Evolutionary conservation across 768 basidiomycete genomes (phyloP).

Genomic region (Trametes villosa): DNA sequence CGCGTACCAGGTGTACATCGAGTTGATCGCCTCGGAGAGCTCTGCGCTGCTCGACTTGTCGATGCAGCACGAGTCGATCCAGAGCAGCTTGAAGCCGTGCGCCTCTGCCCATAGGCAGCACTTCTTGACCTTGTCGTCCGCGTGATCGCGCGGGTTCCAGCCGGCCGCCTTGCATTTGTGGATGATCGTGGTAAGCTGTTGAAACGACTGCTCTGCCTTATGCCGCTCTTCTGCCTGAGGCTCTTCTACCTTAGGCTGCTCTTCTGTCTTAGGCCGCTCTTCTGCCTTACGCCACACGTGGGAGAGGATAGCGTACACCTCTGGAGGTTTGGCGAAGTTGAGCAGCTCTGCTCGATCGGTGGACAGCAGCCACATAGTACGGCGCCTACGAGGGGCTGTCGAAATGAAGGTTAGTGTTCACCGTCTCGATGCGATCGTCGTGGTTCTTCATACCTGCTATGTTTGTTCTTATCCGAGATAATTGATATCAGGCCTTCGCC

Average conservation of each 20-base stretch:
- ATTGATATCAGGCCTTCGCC: too few species aligned
- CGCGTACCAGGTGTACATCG: too few species aligned
- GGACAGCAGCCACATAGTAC: slow-evolving; percentile 9
- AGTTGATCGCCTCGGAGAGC: too few species aligned
- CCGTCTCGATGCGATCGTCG: too few species aligned
- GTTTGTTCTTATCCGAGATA: too few species aligned
- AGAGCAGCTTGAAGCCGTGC: neutral
- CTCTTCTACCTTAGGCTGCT: too few species aligned
- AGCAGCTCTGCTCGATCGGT: neutral
- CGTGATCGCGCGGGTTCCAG: neutral
- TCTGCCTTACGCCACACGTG: too few species aligned
- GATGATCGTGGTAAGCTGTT: neutral
- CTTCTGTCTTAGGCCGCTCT: too few species aligned
- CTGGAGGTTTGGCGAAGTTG: neutral
- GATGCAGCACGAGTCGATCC: slow-evolving; percentile 13
- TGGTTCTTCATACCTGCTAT: too few species aligned
- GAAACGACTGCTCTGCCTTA: slow-evolving; percentile 9
- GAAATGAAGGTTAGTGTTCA: too few species aligned
- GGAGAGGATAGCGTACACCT: slow-evolving; percentile 5
- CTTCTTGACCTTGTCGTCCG: neutral
- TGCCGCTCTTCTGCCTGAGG: neutral
- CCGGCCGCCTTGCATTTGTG: neutral
- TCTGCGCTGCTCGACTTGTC: too few species aligned
- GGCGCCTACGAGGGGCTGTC: too few species aligned
- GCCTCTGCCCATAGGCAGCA: slow-evolving; percentile 1